Percentiles rank a stretch among this genome's conserved stretches.
Conservation (phyloP, 2,329 filamentous ascomycete species). For the Fusarium beomiforme region DNA sequence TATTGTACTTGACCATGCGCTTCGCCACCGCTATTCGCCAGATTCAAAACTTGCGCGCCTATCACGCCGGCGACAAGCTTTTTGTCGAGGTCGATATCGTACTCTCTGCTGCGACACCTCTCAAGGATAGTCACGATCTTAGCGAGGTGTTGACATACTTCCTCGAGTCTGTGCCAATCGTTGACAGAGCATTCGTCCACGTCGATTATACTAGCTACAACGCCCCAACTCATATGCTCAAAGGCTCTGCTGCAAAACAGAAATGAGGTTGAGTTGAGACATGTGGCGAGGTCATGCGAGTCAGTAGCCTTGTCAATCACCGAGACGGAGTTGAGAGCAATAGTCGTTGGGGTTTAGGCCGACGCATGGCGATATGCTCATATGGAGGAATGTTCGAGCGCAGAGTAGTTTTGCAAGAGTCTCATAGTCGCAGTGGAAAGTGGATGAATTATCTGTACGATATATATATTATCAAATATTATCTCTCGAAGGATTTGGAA, state of each 20-base stretch:
- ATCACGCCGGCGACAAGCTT: slow-evolving; percentile 86
- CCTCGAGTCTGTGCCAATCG: slow-evolving; percentile 82
- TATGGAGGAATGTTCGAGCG: background rate
- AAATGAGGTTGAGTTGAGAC: slow-evolving; percentile 21
- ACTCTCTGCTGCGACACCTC: slow-evolving; percentile 76
- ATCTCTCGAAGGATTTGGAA: background rate
- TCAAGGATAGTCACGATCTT: slow-evolving; percentile 85
- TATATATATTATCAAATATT: slow-evolving; percentile 19
- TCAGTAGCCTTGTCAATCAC: background rate
- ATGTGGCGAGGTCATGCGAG: background rate
- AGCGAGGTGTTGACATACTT: slow-evolving; percentile 83
- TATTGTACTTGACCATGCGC: slow-evolving; percentile 92
- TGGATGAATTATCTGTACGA: slow-evolving; percentile 11
- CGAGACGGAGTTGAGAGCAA: background rate
- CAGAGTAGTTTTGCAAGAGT: background rate
- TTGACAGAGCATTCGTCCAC: slow-evolving; percentile 77
- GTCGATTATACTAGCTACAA: slow-evolving; percentile 72
- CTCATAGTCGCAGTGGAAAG: background rate
- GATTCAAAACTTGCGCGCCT: slow-evolving; percentile 86
- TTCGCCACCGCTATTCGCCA: slow-evolving; percentile 89
- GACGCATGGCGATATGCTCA: background rate
- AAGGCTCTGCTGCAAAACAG: slow-evolving; percentile 39
- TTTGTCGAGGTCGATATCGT: slow-evolving; percentile 87
- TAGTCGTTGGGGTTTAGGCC: background rate
- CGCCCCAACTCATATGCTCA: slow-evolving; percentile 67